Base-by-base conservation (phyloP, 495 filamentous ascomycete genomes). In the Hypomontagnella submonticulosa region DNA sequence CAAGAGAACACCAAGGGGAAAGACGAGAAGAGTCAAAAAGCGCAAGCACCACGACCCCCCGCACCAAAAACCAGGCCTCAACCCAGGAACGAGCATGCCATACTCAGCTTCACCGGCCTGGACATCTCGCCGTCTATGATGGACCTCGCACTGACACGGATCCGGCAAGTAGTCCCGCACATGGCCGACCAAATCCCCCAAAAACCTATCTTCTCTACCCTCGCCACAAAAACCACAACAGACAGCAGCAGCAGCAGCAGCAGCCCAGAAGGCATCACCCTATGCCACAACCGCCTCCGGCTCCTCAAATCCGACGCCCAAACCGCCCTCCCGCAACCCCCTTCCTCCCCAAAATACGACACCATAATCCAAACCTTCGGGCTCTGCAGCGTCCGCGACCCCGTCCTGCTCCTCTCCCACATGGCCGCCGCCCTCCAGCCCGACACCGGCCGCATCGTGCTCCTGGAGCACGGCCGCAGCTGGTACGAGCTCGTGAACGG, bases 321-420 rank as follows among this genome's bases (percentile, higher is more conserved):
- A 49, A 1, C 44, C 12, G 23, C 61, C 0, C 66, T 81, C 12
- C 78, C 77, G 0, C 42, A 59, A 2, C 57, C 61, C 3, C 46
- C 69, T 1, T 15, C 65, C 58, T 38, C 46, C 59, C 0, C 37
- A 37, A 81, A 81, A 67, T 99, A 90, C 76, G 92, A 97, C 77
- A 97, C 91, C 1, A 80, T 97, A 33, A 73, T 99, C 44, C 92
- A 97, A 75, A 96, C 92, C 11, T 96, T 98, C 87, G 93, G 93
- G 1, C 77, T 98, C 4, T 99, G 95, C 79, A 94, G 90, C 47
- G 93, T 93, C 42, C 78, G 81, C 4, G 87, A 90, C 64, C 96
- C 94, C 11, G 85, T 84, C 12, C 79, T 74, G 9, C 81, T 95
- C 44, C 79, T 98, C 51, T 76, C 80, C 32, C 85, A 82, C 66